These are phyloP conservation scores for Suhomyces maxii DNA, from an alignment of 1,139 yeast species.

Conservation along the genomic window DNA sequence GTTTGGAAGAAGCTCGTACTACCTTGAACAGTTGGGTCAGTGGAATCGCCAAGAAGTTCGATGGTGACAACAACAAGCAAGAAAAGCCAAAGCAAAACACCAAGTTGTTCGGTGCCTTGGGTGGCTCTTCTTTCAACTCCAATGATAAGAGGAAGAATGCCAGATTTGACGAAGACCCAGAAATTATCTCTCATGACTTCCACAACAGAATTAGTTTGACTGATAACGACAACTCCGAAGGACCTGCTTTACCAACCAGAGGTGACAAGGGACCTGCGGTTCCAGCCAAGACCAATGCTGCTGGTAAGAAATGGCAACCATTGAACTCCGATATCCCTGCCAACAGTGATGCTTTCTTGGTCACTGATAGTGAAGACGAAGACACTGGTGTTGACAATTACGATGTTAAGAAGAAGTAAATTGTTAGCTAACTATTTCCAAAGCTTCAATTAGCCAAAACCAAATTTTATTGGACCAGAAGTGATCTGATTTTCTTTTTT, in stretches of 20 bases:
- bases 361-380: conserved; percentile 79
- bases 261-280: conserved; percentile 1
- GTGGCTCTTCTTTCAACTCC: conserved; percentile 42
- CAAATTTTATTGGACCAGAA: too few species aligned
- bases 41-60: conserved; percentile 62
- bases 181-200: conserved; percentile 54
- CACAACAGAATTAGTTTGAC: conserved; percentile 53
- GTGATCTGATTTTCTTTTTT: too few species aligned
- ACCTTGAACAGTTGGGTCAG: conserved; percentile 83
- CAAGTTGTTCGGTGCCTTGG: conserved; percentile 49
- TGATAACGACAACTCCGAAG: conserved; percentile 41
- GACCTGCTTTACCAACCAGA: conserved; percentile 44
- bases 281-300: conserved; percentile 2
- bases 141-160: conserved; percentile 29
- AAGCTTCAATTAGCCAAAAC: too few species aligned
- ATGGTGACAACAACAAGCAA: conserved; percentile 14
- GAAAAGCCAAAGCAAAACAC: conserved; percentile 23
- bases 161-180: conserved; percentile 56
- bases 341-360: conserved; percentile 70
- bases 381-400: conserved; percentile 26
- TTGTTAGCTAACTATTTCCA: too few species aligned
- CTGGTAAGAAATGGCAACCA: conserved; percentile 59
- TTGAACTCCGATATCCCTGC: conserved; percentile 57
- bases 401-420: conserved; percentile 7
- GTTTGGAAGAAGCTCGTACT: conserved; percentile 79